These are phyloP conservation scores for Acacia crassicarpa DNA, from an alignment of 306 rosid species.

Conservation along the genomic window DNA sequence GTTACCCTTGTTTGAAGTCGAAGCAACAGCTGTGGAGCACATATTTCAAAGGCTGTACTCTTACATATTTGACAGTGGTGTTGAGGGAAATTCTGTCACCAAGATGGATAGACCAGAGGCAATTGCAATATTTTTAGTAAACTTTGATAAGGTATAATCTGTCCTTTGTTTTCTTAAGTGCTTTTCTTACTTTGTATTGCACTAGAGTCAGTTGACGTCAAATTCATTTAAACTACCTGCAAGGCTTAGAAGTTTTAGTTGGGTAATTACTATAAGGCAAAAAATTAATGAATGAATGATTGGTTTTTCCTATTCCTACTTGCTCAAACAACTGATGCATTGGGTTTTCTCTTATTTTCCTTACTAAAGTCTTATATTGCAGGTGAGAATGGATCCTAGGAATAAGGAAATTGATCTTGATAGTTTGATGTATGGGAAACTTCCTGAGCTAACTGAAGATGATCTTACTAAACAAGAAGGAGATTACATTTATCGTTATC, in stretches of 20 bases:
- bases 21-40: constrained; percentile 84
- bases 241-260: not conserved
- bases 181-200: constrained; percentile 15
- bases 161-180: constrained; percentile 8
- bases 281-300: constrained; percentile 5
- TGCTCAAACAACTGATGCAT: constrained; percentile 1
- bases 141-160: constrained; percentile 85
- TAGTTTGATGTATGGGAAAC: constrained; percentile 64
- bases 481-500: constrained; percentile 85
- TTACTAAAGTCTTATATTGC: constrained; percentile 19
- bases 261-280: not conserved
- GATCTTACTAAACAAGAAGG: constrained; percentile 87
- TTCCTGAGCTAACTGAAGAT: constrained; percentile 70
- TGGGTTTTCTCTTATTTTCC: not conserved
- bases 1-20: constrained; percentile 86
- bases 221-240: constrained; percentile 14
- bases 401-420: constrained; percentile 76
- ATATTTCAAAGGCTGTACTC: constrained; percentile 81
- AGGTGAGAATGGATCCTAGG: constrained; percentile 93
- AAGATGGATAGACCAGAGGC: constrained; percentile 70
- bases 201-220: constrained; percentile 12
- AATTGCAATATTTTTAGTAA: constrained; percentile 78
- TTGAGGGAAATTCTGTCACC: constrained; percentile 43
- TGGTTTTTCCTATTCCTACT: constrained; percentile 27
- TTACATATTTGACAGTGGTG: constrained; percentile 67